Evolutionary conservation across 2,329 filamentous ascomycete species (phyloP), one percentile per base, ranked within the genome.

Genomic region (Epichloe scottii): DNA sequence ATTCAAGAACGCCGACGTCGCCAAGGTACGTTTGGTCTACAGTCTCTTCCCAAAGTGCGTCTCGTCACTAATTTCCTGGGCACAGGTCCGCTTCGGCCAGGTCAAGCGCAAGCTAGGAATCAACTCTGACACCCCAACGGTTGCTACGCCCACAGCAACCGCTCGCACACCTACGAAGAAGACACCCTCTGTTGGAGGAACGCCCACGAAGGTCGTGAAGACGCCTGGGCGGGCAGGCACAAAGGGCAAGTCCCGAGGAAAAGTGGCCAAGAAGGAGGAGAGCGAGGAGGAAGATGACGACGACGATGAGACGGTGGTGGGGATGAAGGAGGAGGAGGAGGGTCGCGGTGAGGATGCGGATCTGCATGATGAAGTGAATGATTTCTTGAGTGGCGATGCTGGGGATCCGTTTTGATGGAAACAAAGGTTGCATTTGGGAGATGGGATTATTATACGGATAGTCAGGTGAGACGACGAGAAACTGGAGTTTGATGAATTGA

Each of bases 101-200:
- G 69, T 78, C 53, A 76, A 72, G 60, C 63, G 66, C 44, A 74
- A 75, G 61, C 63, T 72, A 0, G 68, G 68, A 3, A 64, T 73
- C 40, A 58, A 58, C 38, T 60, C 59, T 53, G 63, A 66, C 5
- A 44, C 56, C 2, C 40, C 54, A 12, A 12, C n/a, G 5, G 34
- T 17, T 6, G 33, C 41, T 11, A 40, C 49, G 5, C 54, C 55
- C 2, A 50, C 53, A 14, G 40, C 53, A 10, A 11, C 49, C 3
- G 12, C 40, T 39, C 57, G 55, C 5, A 47, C 54, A 2, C 51
- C 50, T 51, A 56, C 34, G 54, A 66, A 62, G 54, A 65, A 49
- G 34, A 38, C 34, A 17, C 49, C 7, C 14, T 34, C 53, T 41
- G 21, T 33, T 11, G 41, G 41, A 15, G 51, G 40, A 14, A 60